phyloP scores from a whole-genome alignment of 1,284 basidiomycete species.

The Testicularia cyperi region DNA sequence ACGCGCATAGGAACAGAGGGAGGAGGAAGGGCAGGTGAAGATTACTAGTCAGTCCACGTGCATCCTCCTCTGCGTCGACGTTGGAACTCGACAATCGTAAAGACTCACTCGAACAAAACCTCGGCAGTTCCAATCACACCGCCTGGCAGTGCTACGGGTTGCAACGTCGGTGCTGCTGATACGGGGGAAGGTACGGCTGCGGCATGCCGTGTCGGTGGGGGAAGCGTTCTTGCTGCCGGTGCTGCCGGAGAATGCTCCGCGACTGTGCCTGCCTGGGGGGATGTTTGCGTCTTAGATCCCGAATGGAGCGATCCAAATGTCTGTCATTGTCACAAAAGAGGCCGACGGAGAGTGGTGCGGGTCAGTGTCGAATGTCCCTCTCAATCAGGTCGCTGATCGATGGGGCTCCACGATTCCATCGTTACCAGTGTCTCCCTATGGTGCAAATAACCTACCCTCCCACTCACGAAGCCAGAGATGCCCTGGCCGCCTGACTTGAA shows the following conservation, averaged over 20 bases:
- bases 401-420: no score
- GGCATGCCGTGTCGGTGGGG: conserved; percentile 12
- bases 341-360: no score
- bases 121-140: conserved; percentile 13
- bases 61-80: no score
- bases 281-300: conserved; percentile 4
- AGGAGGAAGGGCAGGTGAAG: no score
- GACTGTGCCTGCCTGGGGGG: neutral
- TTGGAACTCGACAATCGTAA: no score
- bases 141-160: neutral
- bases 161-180: neutral
- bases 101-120: conserved; percentile 25
- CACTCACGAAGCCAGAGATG: conserved; percentile 6
- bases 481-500: no score
- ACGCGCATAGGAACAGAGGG: neutral
- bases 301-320: conserved; percentile 5
- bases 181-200: conserved; percentile 2
- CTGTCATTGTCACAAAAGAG: neutral
- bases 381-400: no score
- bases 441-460: conserved; percentile 7
- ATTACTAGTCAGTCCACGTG: neutral
- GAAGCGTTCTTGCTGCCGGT: conserved; percentile 1
- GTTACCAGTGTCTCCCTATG: no score
- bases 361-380: no score
- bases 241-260: neutral